phyloP scores from a whole-genome alignment of 495 filamentous ascomycete genomes.

The Annulohypoxylon stygium region DNA sequence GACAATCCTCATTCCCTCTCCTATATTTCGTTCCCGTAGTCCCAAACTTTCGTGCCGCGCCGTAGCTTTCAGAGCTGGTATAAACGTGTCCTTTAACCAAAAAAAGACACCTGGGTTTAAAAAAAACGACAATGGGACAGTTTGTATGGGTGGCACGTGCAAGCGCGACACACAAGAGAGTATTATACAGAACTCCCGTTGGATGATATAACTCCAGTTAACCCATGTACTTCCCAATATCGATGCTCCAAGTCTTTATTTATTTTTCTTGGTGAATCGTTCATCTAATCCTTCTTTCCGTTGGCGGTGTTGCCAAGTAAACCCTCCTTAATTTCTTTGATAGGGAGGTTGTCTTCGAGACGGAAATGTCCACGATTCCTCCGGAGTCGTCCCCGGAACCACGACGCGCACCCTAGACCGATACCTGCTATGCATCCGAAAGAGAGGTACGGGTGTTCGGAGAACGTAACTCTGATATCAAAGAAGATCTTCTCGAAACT shows the following conservation, averaged over 20 bases:
- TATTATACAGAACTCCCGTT: slow-evolving; percentile 53
- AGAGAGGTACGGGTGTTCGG: slow-evolving; percentile 79
- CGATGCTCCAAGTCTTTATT: slow-evolving; percentile 32
- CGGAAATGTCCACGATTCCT: slow-evolving; percentile 76
- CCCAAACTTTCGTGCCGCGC: slow-evolving; percentile 33
- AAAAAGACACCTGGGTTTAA: slow-evolving; percentile 34
- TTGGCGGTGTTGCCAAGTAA: slow-evolving; percentile 69
- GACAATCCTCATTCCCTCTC: not conserved
- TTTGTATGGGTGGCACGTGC: slow-evolving; percentile 46
- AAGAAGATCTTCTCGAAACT: slow-evolving; percentile 83
- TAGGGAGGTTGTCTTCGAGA: slow-evolving; percentile 77
- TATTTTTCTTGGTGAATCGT: slow-evolving; percentile 26
- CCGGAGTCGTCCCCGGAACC: slow-evolving; percentile 69
- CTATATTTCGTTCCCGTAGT: slow-evolving; percentile 36
- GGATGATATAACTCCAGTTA: slow-evolving; percentile 47
- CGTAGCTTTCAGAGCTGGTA: slow-evolving; percentile 46
- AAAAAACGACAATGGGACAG: slow-evolving; percentile 37
- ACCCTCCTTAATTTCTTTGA: slow-evolving; percentile 63
- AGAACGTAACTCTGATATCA: slow-evolving; percentile 73
- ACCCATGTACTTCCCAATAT: slow-evolving; percentile 37
- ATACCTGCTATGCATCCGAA: slow-evolving; percentile 71
- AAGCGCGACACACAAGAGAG: slow-evolving; percentile 49
- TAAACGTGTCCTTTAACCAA: slow-evolving; percentile 48
- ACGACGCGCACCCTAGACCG: slow-evolving; percentile 62
- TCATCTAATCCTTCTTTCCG: slow-evolving; percentile 82